phyloP scores from a whole-genome alignment of 2,329 filamentous ascomycete genomes.

The Penicillium sp. region DNA sequence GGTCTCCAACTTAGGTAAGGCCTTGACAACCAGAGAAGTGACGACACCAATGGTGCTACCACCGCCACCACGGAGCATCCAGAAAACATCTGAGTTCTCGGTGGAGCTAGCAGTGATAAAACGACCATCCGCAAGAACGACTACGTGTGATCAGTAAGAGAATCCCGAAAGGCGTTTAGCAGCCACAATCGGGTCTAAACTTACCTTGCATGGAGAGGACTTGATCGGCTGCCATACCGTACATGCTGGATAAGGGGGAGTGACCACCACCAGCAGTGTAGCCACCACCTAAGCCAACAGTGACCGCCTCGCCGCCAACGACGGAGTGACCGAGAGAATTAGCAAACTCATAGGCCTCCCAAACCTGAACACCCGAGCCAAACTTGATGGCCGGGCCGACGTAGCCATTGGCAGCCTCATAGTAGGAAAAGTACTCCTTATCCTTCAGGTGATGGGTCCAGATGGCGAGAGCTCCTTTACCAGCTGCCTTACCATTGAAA shows the following conservation, averaged over 20 bases:
- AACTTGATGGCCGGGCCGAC: constrained; percentile 53
- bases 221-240: constrained; percentile 60
- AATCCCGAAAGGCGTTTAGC: background rate
- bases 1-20: constrained; percentile 17
- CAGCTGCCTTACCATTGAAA: constrained; percentile 55
- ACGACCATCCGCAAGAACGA: constrained; percentile 15
- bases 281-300: constrained; percentile 52
- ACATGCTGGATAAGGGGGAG: constrained; percentile 45
- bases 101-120: constrained; percentile 22
- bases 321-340: constrained; percentile 48
- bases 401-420: constrained; percentile 42
- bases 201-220: constrained; percentile 48
- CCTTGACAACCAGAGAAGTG: constrained; percentile 32
- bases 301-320: constrained; percentile 54
- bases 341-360: constrained; percentile 49
- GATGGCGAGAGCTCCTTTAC: constrained; percentile 47
- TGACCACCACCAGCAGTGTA: constrained; percentile 48
- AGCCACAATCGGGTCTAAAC: background rate
- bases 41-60: constrained; percentile 53
- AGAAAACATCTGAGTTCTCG: constrained; percentile 47
- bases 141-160: background rate
- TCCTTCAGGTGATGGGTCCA: constrained; percentile 27
- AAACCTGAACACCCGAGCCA: constrained; percentile 54
- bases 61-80: constrained; percentile 56
- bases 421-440: constrained; percentile 31